Evolutionary conservation across 306 rosid species (phyloP), one percentile per base, ranked within the genome.

Genomic region (Acacia melanoxylon): DNA sequence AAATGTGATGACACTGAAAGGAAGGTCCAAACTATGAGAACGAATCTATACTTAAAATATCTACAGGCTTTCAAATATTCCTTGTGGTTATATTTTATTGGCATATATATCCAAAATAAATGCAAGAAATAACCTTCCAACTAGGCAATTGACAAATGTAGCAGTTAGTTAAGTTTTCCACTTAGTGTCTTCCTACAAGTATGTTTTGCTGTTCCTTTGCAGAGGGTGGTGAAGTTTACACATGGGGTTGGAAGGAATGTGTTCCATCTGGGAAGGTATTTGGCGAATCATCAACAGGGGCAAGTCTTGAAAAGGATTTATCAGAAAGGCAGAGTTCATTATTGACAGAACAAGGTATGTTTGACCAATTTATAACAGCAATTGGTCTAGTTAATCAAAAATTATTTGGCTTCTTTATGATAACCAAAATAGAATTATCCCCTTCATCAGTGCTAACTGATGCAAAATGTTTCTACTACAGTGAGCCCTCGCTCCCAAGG

Each of bases 231-330:
- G 91, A 87, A 82, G 93, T 93, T 54, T 93, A 87, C 76, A 91
- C 97, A 2, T 93, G 97, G 97, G 97, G 97, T 71, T 93, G 97
- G 97, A 93, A 89, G 85, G 97, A 93, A 88, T 93, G 97, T 85
- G 87, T 93, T 86, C 97, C 97, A 8, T 90, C 96, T 31, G 97
- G 97, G 71, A 93, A 86, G 86, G 88, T 91, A 54, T 74, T 90
- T 85, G 91, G 89, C 13, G 93, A 90, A 69, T 78, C 84, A 76
- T 67, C 83, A 56, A 16, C 67, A 24, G 90, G 84, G 70, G 27
- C 67, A 72, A 84, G 87, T 79, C 70, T 44, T 66, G 94, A 87
- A 68, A 91, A 76, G 75, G 91, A 89, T 71, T 84, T 78, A 61
- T 56, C 75, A 51, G 92, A 89, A 49, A 85, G 81, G 85, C 94